phyloP scores from a whole-genome alignment of 2,329 filamentous ascomycete species.

The Aspergillus sp. region DNA sequence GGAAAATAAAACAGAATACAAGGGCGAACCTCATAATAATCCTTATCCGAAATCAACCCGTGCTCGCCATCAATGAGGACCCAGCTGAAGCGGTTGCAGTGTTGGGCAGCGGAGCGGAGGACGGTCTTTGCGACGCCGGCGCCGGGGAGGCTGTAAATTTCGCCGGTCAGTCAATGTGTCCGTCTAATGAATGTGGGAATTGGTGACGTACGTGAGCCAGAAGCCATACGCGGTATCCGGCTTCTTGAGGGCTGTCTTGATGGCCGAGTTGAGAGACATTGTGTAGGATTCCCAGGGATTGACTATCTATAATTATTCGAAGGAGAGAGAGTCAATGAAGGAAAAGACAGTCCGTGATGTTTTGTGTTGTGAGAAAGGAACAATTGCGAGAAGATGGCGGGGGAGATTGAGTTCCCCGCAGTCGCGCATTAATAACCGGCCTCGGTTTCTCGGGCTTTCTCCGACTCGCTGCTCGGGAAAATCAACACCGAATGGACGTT shows the following conservation, averaged over 20 bases:
- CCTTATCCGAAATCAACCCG: constrained; percentile 42
- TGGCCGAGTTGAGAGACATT: constrained; percentile 24
- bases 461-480: not conserved
- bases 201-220: constrained; percentile 43
- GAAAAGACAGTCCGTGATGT: not conserved
- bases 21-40: constrained; percentile 41
- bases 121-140: constrained; percentile 38
- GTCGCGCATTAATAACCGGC: not conserved
- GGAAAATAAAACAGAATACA: too few relatives aligned
- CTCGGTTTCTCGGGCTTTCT: constrained; percentile 10
- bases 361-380: not conserved
- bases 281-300: not conserved
- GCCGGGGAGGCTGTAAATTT: constrained; percentile 32
- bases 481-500: not conserved
- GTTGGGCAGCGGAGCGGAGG: constrained; percentile 31
- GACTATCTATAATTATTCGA: too few relatives aligned
- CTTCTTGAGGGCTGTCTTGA: constrained; percentile 23
- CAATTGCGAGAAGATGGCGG: not conserved
- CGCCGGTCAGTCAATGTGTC: not conserved
- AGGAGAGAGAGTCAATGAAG: not conserved
- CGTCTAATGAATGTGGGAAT: too few relatives aligned
- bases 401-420: not conserved
- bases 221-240: constrained; percentile 34
- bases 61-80: constrained; percentile 47
- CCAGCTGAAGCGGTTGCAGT: constrained; percentile 37